Conservation (phyloP, 1,284 basidiomycete species). For the Ustilago loliicola region DNA sequence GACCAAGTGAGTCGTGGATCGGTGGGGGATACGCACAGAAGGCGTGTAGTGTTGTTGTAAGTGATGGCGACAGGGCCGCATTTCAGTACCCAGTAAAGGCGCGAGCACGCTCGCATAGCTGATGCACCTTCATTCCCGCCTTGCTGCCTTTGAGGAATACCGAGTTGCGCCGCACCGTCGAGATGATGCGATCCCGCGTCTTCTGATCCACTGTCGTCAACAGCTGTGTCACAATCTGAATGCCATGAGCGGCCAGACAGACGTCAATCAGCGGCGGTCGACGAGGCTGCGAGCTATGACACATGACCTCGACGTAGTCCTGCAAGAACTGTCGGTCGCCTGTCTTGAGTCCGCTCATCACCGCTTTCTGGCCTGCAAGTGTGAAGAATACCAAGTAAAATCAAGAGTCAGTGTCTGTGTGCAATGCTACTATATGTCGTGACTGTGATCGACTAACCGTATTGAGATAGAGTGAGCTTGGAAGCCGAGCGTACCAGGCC, state of each 20-base stretch:
- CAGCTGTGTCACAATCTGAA: conserved; percentile 69
- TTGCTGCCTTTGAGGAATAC: conserved; percentile 68
- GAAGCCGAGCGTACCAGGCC: conserved; percentile 48
- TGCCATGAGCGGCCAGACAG: conserved; percentile 62
- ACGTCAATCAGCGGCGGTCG: conserved; percentile 66
- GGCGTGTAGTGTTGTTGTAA: not conserved
- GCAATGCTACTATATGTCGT: not conserved
- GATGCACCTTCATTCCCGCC: conserved; percentile 66
- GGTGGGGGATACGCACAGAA: not conserved
- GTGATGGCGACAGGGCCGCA: too few species aligned
- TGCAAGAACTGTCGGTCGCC: conserved; percentile 47
- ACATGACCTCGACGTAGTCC: conserved; percentile 58
- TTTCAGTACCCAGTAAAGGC: conserved; percentile 66
- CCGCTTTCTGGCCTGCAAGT: conserved; percentile 60
- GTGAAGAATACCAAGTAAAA: not conserved
- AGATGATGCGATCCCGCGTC: conserved; percentile 61
- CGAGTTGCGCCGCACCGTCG: conserved; percentile 64
- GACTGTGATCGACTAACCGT: conserved; percentile 43
- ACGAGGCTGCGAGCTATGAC: conserved; percentile 49
- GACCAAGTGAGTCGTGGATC: not conserved
- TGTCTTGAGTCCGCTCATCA: conserved; percentile 66
- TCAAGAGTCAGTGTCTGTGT: not conserved
- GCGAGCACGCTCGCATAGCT: conserved; percentile 68
- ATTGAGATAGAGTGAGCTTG: conserved; percentile 62
- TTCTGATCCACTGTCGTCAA: conserved; percentile 60